Evolutionary conservation across 1,284 basidiomycete species (phyloP).

Genomic region (Naganishia cerealis): DNA sequence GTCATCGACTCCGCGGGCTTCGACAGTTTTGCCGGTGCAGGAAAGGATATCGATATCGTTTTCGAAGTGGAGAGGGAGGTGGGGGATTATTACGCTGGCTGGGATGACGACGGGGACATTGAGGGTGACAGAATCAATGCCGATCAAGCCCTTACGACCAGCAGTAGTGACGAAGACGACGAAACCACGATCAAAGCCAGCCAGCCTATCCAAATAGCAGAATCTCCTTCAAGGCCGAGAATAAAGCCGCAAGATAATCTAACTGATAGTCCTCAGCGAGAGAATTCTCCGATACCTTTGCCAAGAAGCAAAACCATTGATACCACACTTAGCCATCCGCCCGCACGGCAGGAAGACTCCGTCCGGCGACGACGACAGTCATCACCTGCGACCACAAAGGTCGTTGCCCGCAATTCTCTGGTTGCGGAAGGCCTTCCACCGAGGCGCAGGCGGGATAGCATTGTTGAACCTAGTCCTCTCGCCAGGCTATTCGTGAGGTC

Average conservation of each 20-base stretch:
- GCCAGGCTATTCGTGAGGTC: conserved; percentile 49
- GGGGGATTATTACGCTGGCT: conserved; percentile 48
- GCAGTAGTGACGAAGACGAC: conserved; percentile 34
- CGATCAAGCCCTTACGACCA: conserved; percentile 1
- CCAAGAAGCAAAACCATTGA: conserved; percentile 28
- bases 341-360: neutral
- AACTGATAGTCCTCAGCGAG: neutral
- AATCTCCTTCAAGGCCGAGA: conserved; percentile 9
- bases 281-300: conserved; percentile 9
- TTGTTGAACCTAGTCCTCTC: conserved; percentile 50
- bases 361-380: conserved; percentile 22
- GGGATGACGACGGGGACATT: conserved; percentile 61
- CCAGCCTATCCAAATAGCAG: conserved; percentile 25
- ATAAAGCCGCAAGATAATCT: neutral
- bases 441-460: conserved; percentile 42
- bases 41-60: conserved; percentile 72
- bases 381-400: conserved; percentile 12
- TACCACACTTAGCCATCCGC: neutral
- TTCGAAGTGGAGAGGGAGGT: conserved; percentile 79
- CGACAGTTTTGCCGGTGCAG: conserved; percentile 70
- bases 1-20: conserved; percentile 64
- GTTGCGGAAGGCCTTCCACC: neutral
- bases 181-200: conserved; percentile 25
- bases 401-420: conserved; percentile 6
- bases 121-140: conserved; percentile 35